Evolutionary conservation across 2,329 filamentous ascomycete genomes (phyloP).

Genomic region (Pseudonectria buxi): DNA sequence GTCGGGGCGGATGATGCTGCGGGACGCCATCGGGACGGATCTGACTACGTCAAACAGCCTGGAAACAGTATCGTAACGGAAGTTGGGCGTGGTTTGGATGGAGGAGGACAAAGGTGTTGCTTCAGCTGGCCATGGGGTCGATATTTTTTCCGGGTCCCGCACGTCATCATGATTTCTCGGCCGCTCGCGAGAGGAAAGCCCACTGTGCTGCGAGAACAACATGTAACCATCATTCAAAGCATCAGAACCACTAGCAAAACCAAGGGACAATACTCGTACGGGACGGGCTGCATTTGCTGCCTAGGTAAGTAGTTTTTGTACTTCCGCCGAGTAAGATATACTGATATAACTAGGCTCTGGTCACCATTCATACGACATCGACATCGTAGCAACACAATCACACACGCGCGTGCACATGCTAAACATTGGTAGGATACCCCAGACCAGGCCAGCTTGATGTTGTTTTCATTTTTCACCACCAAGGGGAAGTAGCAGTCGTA

Average conservation of each 20-base stretch:
- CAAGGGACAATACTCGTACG: no score
- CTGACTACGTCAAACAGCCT: not conserved
- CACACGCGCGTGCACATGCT: conserved; percentile 12
- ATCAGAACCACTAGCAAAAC: not conserved
- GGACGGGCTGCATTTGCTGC: no score
- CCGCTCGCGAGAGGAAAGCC: no score
- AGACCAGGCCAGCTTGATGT: conserved; percentile 30
- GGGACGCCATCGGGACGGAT: conserved; percentile 12
- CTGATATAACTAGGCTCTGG: no score
- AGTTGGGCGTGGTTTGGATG: conserved; percentile 2
- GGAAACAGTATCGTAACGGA: not conserved
- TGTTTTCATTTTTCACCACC: conserved; percentile 42
- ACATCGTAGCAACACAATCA: not conserved
- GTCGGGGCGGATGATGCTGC: conserved; percentile 14
- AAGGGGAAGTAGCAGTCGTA: conserved; percentile 37
- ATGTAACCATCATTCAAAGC: not conserved
- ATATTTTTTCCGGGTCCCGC: conserved; percentile 20
- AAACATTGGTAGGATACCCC: not conserved
- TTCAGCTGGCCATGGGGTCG: conserved; percentile 6
- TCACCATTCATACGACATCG: no score
- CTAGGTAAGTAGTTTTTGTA: no score
- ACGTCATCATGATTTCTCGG: conserved; percentile 19
- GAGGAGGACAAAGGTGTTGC: conserved; percentile 10
- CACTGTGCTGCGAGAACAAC: no score
- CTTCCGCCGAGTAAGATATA: no score